Base-by-base conservation (phyloP, 2,329 filamentous ascomycete species). In the Chrysoporthe cubensis region DNA sequence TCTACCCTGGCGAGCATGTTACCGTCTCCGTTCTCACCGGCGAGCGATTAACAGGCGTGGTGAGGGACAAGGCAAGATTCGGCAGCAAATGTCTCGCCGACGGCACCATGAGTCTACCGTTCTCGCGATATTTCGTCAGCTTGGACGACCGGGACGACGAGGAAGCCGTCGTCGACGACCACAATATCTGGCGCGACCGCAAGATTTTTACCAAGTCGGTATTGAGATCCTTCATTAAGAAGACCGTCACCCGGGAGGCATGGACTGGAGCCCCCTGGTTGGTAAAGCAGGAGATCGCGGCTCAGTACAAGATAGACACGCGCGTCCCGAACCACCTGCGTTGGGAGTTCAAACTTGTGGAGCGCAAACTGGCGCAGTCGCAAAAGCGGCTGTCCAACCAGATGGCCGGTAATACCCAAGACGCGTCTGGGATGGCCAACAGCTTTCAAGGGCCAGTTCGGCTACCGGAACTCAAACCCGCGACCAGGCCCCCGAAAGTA, bases 181-280 rank as follows among this genome's bases (percentile, higher is more conserved):
- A 91, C 62, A 91, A 97, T 75, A 90, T 98, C 66, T 90, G 88
- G 71, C 91, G 96, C 70, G 94, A 97, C 76, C 89, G 94, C 64
- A 97, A 95, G 74, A 87, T 93, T 59, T 99, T 98, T 76, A 97
- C 95, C 40, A 98, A 99, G 80, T 90, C 94, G 61, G 94, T 97
- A 78, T 84, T 99, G 52, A 90, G 95, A 44, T 93, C 94, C 6
- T 99, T 97, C 72, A 92, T 99, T 71, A 97, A 97, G 77, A 94
- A 96, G 78, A 96, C 94, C 0, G 91, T 97, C n/a, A 91, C 90
- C 1, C 85, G 95, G 70, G 96, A 98, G 75, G 88, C 93, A 4
- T 98, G 94, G 93, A 95, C 90, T 69, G 95, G 95, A n/a, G 96
- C 96, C 0, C 95, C 96, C 0, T 99, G 96, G 96, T 82, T 97